Base-by-base conservation (phyloP, 208 protist species). In the Borovskyia barvae region DNA sequence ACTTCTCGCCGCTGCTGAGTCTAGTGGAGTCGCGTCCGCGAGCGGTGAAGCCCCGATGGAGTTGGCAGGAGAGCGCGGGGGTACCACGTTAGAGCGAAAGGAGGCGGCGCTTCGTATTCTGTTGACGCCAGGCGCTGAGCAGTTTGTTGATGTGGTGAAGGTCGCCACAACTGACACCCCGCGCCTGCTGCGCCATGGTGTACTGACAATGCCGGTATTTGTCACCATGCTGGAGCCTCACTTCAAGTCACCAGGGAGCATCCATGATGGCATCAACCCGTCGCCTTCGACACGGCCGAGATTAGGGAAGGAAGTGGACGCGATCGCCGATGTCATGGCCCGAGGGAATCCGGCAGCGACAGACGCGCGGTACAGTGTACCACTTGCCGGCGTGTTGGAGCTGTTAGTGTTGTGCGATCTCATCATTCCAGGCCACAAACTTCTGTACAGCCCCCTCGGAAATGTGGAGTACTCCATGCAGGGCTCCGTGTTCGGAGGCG, bases 141-240 rank as follows among this genome's bases (percentile, higher is more conserved):
- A 28, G 5, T 26, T 69, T 11, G 26, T 69, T 5, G 63, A 61
- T 26, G 50, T 56, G 37, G 53, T 61, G 25, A 65, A 57, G 25
- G 72, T 77, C 5, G 57, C 60, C 35, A 57, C 57, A 22, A 65
- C 62, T 8, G 72, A 77, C 46, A 62, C 59, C n/a, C 59, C 52
- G 3, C 59, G 62, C 7, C 65, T 77, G 11, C 65, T 77, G 8
- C 63, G 43, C 24, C 56, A 36, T 19, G 53, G 63, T 11, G 63
- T 69, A 14, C 37, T 69, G 14, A 36, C 63, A 8, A 25, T 69
- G 20, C 63, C 63, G 0, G 63, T 69, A 15, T 32, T 69, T 4
- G 56, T 49, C 19, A 36, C 53, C 7, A 62, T 69, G 36, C 53
- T 69, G 29, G 63, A 69, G 37, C 52, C 22, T 15, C 63, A 69